phyloP scores from a whole-genome alignment of 352 stramenopile species.

The Phytophthora pinifolia region DNA sequence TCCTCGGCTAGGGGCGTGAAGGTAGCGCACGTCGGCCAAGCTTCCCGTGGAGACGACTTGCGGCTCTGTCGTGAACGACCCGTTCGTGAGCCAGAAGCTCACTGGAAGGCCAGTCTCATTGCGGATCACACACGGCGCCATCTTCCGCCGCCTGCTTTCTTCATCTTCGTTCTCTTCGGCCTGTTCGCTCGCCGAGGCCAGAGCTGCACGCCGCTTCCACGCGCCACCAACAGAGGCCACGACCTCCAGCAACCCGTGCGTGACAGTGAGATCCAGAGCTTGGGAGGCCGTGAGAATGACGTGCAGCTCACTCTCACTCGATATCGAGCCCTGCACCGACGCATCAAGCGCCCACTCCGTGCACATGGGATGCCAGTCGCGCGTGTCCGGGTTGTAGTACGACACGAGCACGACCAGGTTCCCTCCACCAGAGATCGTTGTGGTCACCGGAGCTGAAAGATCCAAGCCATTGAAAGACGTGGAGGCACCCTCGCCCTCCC shows the following conservation, averaged over 20 bases:
- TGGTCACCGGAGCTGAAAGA: conserved; percentile 27
- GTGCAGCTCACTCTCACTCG: conserved; percentile 63
- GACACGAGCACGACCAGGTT: conserved; percentile 62
- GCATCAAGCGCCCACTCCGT: conserved; percentile 73
- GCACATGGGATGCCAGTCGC: conserved; percentile 82
- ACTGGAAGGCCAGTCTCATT: conserved; percentile 77
- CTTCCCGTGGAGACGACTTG: conserved; percentile 44
- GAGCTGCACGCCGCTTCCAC: conserved; percentile 51
- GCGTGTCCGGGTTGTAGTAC: conserved; percentile 84
- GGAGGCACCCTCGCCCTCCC: conserved; percentile 12
- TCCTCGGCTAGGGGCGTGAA: conserved; percentile 56
- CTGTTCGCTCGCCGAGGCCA: conserved; percentile 1
- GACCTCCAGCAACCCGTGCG: conserved; percentile 76
- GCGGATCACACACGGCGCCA: conserved; percentile 73
- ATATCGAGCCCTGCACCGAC: conserved; percentile 54
- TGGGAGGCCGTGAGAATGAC: conserved; percentile 72
- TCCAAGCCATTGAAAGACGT: conserved; percentile 24
- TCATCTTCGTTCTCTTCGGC: conserved; percentile 17
- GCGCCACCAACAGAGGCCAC: conserved; percentile 73
- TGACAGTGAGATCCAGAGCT: conserved; percentile 73
- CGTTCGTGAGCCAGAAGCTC: conserved; percentile 71
- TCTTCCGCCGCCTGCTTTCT: conserved; percentile 38
- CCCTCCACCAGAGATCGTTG: conserved; percentile 66
- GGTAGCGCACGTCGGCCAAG: conserved; percentile 65
- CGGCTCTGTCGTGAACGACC: conserved; percentile 34